Conservation (phyloP, 225 moss, liverwort and hornwort species). For the Marchantia polymorpha region DNA sequence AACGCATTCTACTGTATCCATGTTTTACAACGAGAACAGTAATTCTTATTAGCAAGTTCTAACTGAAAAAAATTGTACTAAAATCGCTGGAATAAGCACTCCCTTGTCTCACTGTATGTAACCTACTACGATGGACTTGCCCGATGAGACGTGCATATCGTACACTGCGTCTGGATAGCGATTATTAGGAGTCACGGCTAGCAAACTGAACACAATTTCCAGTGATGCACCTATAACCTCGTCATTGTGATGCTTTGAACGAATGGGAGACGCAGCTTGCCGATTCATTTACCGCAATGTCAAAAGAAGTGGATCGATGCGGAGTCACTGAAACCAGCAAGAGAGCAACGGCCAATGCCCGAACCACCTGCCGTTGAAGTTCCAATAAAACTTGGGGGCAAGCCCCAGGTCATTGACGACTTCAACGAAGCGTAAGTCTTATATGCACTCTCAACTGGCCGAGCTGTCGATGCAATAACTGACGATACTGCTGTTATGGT, state of each 20-base stretch:
- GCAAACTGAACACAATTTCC: background rate
- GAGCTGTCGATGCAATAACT: background rate
- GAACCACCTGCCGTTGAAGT: conserved; percentile 47
- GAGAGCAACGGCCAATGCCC: conserved; percentile 64
- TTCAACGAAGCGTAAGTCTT: conserved; percentile 69
- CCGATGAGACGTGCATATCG: too few relatives aligned
- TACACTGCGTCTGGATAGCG: too few relatives aligned
- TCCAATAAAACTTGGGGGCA: conserved; percentile 35
- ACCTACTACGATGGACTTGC: too few relatives aligned
- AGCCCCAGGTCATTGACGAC: conserved; percentile 51
- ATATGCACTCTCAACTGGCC: background rate
- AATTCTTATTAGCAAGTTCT: too few relatives aligned
- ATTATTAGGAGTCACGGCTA: background rate
- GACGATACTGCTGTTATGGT: background rate
- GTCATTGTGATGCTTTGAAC: background rate
- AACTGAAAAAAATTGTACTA: too few relatives aligned
- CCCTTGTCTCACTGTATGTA: too few relatives aligned
- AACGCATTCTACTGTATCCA: too few relatives aligned
- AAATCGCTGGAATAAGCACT: too few relatives aligned
- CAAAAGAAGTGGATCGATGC: conserved; percentile 74
- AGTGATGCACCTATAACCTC: background rate
- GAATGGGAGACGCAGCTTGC: conserved; percentile 42
- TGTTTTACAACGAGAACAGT: too few relatives aligned
- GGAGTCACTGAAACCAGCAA: conserved; percentile 59
- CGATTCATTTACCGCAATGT: conserved; percentile 63